Percentiles rank a stretch among this genome's conserved stretches.
These are phyloP conservation scores for Monosporascus sp. DNA, from an alignment of 2,329 filamentous ascomycete genomes.

Conservation along the genomic window DNA sequence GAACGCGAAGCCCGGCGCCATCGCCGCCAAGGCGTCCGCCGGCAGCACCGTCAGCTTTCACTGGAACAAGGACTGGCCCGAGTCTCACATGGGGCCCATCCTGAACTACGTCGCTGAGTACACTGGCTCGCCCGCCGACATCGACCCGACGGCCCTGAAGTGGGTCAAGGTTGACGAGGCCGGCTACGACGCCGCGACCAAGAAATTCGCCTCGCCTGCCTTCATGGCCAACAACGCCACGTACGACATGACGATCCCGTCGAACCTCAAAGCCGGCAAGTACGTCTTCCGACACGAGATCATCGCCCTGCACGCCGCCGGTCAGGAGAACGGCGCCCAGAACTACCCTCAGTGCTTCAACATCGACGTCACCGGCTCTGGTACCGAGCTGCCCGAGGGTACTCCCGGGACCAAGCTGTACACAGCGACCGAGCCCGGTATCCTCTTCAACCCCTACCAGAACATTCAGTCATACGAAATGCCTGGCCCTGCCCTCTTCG, in stretches of 20 bases:
- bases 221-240: background rate
- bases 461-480: conserved; percentile 10
- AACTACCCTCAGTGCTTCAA: conserved; percentile 50
- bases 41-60: background rate
- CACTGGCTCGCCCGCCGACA: background rate
- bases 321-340: conserved; percentile 32
- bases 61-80: background rate
- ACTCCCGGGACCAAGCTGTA: conserved; percentile 34
- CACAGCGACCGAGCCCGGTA: conserved; percentile 14
- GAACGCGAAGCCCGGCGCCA: background rate
- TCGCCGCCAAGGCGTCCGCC: background rate
- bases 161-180: background rate
- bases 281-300: conserved; percentile 36
- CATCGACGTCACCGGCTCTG: conserved; percentile 47
- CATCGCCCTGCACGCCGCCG: conserved; percentile 36
- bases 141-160: background rate
- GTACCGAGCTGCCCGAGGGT: conserved; percentile 41
- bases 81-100: background rate
- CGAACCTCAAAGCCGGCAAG: background rate
- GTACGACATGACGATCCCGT: background rate
- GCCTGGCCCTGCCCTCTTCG: conserved; percentile 4
- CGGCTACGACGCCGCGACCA: background rate
- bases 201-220: background rate
- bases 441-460: conserved; percentile 19
- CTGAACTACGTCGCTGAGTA: background rate